A percentile compares a stretch with the other conserved stretches of the same genome.
These are phyloP conservation scores for Biancaea sappan DNA, from an alignment of 306 rosid genomes.

Conservation along the genomic window DNA sequence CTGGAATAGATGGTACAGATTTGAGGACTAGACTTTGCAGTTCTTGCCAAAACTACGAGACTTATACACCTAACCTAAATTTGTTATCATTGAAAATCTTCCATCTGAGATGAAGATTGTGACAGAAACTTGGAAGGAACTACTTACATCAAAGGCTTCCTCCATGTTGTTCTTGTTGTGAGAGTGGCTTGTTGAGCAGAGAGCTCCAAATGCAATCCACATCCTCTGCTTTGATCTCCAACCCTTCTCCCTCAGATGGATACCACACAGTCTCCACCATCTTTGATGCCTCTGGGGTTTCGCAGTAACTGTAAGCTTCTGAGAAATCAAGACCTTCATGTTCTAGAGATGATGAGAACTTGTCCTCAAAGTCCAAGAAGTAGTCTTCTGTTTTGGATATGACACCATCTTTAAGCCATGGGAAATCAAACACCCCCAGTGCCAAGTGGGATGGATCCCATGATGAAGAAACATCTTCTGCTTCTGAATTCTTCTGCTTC, in stretches of 20 bases:
- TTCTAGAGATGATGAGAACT: constrained; percentile 51
- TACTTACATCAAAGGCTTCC: constrained; percentile 30
- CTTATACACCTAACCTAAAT: no score
- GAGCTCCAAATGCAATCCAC: constrained; percentile 66
- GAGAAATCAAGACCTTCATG: constrained; percentile 37
- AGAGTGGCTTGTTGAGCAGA: constrained; percentile 48
- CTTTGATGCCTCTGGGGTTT: constrained; percentile 39
- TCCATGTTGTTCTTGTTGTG: constrained; percentile 19
- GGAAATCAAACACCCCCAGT: constrained; percentile 81
- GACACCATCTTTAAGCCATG: constrained; percentile 89
- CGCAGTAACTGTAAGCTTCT: constrained; percentile 41
- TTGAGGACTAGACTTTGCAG: no score
- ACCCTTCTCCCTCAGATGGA: constrained; percentile 45
- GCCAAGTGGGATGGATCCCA: constrained; percentile 41
- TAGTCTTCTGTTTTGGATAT: constrained; percentile 57
- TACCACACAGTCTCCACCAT: constrained; percentile 41
- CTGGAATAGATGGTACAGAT: no score
- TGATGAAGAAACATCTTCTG: constrained; percentile 27
- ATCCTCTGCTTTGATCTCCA: constrained; percentile 48
- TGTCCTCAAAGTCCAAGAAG: constrained; percentile 58
- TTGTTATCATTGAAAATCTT: constrained; percentile 17
- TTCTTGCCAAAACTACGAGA: no score
- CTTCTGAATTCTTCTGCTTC: constrained; percentile 27
- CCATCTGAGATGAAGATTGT: constrained; percentile 25
- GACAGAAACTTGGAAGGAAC: background rate